These are phyloP conservation scores for Stachybotrys elegans DNA, from an alignment of 2,329 filamentous ascomycete species.

Conservation along the genomic window DNA sequence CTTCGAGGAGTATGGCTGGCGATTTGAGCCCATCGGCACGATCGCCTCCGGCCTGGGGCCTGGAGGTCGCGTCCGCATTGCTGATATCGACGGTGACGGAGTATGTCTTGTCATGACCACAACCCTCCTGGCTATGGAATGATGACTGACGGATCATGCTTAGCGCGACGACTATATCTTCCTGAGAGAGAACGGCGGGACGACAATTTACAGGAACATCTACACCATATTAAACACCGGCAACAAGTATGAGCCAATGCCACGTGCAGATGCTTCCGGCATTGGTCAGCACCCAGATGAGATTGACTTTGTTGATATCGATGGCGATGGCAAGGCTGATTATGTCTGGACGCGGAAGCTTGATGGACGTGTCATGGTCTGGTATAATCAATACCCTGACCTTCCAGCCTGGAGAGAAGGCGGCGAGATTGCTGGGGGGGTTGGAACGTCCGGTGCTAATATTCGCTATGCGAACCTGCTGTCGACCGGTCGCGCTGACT, in stretches of 20 bases:
- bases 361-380: slow-evolving; percentile 10
- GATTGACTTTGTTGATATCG: slow-evolving; percentile 13
- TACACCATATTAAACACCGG: not conserved
- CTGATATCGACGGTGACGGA: slow-evolving; percentile 17
- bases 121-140: no score
- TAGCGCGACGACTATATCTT: slow-evolving; percentile 13
- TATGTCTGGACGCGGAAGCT: slow-evolving; percentile 13
- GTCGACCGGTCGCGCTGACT: slow-evolving; percentile 1
- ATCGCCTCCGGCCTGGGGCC: slow-evolving; percentile 11
- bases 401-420: slow-evolving; percentile 9
- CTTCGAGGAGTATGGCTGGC: not conserved
- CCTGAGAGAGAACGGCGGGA: slow-evolving; percentile 6
- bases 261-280: slow-evolving; percentile 9
- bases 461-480: slow-evolving; percentile 6
- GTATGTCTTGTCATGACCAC: no score
- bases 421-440: slow-evolving; percentile 8
- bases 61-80: slow-evolving; percentile 11
- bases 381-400: slow-evolving; percentile 13
- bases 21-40: slow-evolving; percentile 5
- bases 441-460: slow-evolving; percentile 13
- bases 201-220: slow-evolving; percentile 10
- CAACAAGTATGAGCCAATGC: slow-evolving; percentile 1
- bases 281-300: slow-evolving; percentile 12
- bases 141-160: no score
- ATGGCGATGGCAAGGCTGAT: slow-evolving; percentile 14